Base-by-base conservation (phyloP, 768 basidiomycete species). In the Pleurotus tuoliensis region DNA sequence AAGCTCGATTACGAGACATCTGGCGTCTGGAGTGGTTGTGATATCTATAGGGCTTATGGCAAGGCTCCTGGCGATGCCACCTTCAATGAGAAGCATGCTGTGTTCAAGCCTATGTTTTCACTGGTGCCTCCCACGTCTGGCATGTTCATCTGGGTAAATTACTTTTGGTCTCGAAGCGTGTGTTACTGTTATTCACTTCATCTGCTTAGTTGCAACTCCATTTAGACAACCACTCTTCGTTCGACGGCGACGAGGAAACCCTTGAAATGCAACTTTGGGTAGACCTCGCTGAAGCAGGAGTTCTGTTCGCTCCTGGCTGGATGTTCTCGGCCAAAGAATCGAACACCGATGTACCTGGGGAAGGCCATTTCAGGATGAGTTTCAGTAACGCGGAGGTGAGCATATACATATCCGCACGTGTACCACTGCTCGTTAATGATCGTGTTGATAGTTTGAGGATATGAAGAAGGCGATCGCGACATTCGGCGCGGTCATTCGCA, bases 41-140 rank as follows among this genome's bases (percentile, higher is more conserved):
- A 68, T 64, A 75, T 76, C 55, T 84, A 77, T 71, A 69, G 69
- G 59, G 84, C 73, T 45, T 81, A 69, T 47, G 63, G 66, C 45
- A 79, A 75, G 67, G 68, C 59, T 27, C 61, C 58, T 47, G 44
- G 57, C 58, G 56, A 47, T 18, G 13, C 58, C 41, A 58, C 44
- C 7, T 55, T 52, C 63, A 63, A 68, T 56, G 80, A 83, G 69
- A 83, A 82, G 71, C 61, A 48, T 9, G 43, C 48, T 12, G 20
- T 54, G 47, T 55, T 40, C 12, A 67, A 62, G 13, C 65, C 76
- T 20, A 64, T 87, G 58, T 80, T 92, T 60, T 84, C 82, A 47
- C 87, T 92, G 64, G 80, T 89, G 1, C 87, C 90, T 11, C 90
- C 91, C 0, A 80, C 80, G 1, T 79, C 87, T 16, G 92, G 92